Evolutionary conservation across 129 eudicot genomes (phyloP), one percentile per base, ranked within the genome.

Genomic region (Helichrysum umbraculigerum): DNA sequence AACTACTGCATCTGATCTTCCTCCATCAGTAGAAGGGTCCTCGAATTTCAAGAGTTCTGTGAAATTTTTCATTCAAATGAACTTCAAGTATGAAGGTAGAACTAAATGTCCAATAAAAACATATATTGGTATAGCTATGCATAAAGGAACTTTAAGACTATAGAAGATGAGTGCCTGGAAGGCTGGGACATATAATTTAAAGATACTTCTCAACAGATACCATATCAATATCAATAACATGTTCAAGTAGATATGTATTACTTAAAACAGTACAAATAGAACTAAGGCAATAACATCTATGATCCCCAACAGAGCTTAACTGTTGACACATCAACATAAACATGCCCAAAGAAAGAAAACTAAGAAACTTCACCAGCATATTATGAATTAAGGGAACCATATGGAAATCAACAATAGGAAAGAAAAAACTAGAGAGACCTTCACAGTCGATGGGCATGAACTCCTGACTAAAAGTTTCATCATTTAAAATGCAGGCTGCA

Each of bases 21-120:
- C 89, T 51, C 73, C 87, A 69, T 63, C 83, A 81, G 50, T 71
- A 76, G 80, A 79, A 65, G 58, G 79, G 59, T 79, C 75, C 47
- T 86, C 84, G 12, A 67, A 47, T 47, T 76, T 70, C 60, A 74
- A 56, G 47, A 76, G 47, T 75, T 81, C 95, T 88, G 91, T 19
- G 21, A 74, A 42, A 50, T 72, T 63, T 68, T 70, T 19, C 52
- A 81, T 60, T 50, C 76, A 82, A 75, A 50, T 19, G 79, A 70
- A 22, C 51, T 30, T 30, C 52, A 21, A 60, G 68, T 57, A 65
- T 44, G 59, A 63, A 52, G 42, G 50, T 33, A 56, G 71, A 75
- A 76, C 84, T 63, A 58, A 51, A 56, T 69, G 32, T 56, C 57
- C 41, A 66, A 59, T 34, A 63, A 65, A 75, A 76, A 44, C 9